Conservation (phyloP, 768 basidiomycete genomes). For the Suillus sp. region DNA sequence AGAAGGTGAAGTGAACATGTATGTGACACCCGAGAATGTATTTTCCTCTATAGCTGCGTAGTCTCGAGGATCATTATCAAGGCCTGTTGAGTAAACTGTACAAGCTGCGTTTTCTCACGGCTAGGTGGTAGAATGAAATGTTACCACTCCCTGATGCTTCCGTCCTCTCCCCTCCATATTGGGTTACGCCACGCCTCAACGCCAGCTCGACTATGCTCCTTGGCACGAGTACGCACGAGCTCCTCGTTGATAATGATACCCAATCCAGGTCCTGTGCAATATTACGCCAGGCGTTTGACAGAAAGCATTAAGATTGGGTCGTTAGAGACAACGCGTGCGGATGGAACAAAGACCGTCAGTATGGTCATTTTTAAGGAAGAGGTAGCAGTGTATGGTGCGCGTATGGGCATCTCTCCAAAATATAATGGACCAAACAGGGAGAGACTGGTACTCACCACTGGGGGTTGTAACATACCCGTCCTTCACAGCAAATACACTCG, state of each 20-base stretch:
- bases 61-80: not conserved
- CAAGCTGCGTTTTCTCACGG: not conserved
- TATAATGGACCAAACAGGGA: not conserved
- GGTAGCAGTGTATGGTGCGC: not conserved
- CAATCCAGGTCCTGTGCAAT: slow-evolving; percentile 51
- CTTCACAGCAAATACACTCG: slow-evolving; percentile 53
- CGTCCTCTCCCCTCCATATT: slow-evolving; percentile 57
- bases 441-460: slow-evolving; percentile 33
- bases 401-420: not conserved
- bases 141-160: slow-evolving; percentile 57
- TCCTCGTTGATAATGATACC: slow-evolving; percentile 64
- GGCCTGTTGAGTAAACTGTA: not conserved
- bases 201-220: slow-evolving; percentile 17
- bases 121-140: not conserved
- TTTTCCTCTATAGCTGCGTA: not conserved
- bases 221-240: slow-evolving; percentile 42
- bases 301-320: not conserved
- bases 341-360: not conserved
- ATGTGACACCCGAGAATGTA: not conserved
- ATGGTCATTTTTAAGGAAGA: not conserved
- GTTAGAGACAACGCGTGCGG: not conserved
- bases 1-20: not conserved
- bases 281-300: not conserved
- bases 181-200: slow-evolving; percentile 35
- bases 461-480: slow-evolving; percentile 53